Evolutionary conservation across 2,329 filamentous ascomycete genomes (phyloP).

Genomic region (Sporothrix protearum): DNA sequence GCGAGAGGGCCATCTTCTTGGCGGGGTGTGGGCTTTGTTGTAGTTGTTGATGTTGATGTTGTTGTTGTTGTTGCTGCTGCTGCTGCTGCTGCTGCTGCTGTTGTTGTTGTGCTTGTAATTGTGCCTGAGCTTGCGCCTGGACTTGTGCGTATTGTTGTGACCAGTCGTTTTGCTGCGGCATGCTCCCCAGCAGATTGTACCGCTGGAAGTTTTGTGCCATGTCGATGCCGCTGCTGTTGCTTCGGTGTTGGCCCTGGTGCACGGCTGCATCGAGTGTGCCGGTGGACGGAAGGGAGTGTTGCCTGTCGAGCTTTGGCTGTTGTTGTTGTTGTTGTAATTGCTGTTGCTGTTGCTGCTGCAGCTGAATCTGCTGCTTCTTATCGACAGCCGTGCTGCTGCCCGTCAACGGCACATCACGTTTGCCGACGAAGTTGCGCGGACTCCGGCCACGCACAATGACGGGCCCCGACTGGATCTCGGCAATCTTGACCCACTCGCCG

Average conservation of each 20-base stretch:
- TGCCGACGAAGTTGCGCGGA: conserved; percentile 88
- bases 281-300: background rate
- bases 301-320: conserved; percentile 8
- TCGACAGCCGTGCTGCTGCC: conserved; percentile 36
- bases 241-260: conserved; percentile 20
- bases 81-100: background rate
- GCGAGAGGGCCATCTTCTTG: conserved; percentile 53
- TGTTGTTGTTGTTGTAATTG: conserved; percentile 24
- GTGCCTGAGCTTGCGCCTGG: background rate
- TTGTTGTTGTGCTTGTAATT: conserved; percentile 31
- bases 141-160: conserved; percentile 32
- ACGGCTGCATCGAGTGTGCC: background rate
- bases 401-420: conserved; percentile 77
- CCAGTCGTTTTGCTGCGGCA: conserved; percentile 47
- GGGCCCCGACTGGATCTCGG: conserved; percentile 85
- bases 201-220: conserved; percentile 33
- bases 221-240: conserved; percentile 19
- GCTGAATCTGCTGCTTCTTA: conserved; percentile 44
- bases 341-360: conserved; percentile 30
- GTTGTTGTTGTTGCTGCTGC: no score
- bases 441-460: conserved; percentile 92
- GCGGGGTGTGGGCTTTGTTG: conserved; percentile 46
- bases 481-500: conserved; percentile 67
- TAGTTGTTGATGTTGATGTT: no score
- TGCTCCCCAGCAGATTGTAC: conserved; percentile 37